phyloP scores from a whole-genome alignment of 768 basidiomycete species.

The Gloeophyllum trabeum region DNA sequence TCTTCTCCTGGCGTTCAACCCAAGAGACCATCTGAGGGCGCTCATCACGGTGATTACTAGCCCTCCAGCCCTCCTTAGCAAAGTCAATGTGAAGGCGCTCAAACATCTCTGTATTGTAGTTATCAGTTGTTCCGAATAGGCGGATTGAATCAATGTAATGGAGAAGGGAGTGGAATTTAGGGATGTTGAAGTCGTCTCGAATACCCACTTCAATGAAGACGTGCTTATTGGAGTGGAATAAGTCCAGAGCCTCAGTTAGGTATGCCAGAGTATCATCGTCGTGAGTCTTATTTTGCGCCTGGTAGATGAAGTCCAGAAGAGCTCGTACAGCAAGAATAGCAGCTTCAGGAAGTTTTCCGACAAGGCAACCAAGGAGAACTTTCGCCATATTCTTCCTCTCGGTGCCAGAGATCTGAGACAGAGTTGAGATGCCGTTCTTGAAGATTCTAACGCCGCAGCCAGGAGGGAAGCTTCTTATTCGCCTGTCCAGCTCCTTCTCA shows the following conservation, averaged over 20 bases:
- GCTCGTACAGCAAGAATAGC: constrained; percentile 1
- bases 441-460: too few relatives aligned
- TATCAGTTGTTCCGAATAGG: constrained; percentile 23
- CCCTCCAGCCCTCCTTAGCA: constrained; percentile 23
- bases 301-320: constrained; percentile 12
- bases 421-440: constrained; percentile 5
- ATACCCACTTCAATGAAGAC: constrained; percentile 23
- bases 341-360: background rate
- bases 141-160: constrained; percentile 24
- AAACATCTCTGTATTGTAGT: constrained; percentile 26
- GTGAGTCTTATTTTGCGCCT: constrained; percentile 13
- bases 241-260: constrained; percentile 6
- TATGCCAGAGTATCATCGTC: constrained; percentile 7
- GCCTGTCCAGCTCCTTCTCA: too few relatives aligned
- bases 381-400: constrained; percentile 5
- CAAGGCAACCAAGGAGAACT: constrained; percentile 2
- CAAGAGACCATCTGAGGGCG: constrained; percentile 25
- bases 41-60: constrained; percentile 24
- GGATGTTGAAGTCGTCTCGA: constrained; percentile 26
- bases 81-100: constrained; percentile 30
- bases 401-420: constrained; percentile 5
- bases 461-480: too few relatives aligned
- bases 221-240: constrained; percentile 13
- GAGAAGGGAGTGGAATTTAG: constrained; percentile 25
- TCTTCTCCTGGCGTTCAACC: constrained; percentile 19